A percentile compares a stretch with the other conserved stretches of the same genome.
Conservation (phyloP, 1,284 basidiomycete species). For the Omphalotus olearius region DNA sequence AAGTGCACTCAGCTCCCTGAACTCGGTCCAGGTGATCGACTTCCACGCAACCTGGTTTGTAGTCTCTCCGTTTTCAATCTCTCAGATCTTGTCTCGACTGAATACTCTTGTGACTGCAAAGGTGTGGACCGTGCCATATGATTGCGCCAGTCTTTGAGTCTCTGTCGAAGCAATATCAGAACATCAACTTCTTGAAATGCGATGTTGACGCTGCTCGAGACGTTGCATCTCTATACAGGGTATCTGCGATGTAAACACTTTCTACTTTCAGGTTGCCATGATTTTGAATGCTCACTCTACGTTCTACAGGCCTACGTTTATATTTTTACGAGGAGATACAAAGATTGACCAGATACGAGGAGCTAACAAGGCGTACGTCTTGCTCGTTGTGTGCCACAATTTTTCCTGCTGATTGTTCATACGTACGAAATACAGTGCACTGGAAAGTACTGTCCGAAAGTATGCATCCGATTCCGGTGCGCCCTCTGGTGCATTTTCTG, state of each 20-base stretch:
- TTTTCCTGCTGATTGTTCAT: no score
- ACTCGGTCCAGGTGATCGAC: constrained; percentile 64
- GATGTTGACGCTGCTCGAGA: constrained; percentile 71
- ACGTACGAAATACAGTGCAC: constrained; percentile 38
- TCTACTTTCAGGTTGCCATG: background rate
- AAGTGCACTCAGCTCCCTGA: background rate
- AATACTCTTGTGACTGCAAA: constrained; percentile 22
- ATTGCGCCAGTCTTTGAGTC: constrained; percentile 72
- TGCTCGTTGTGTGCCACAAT: background rate
- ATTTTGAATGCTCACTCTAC: background rate
- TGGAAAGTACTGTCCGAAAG: constrained; percentile 52
- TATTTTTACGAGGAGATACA: constrained; percentile 64
- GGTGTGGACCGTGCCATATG: constrained; percentile 79
- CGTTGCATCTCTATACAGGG: constrained; percentile 54
- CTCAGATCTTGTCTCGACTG: background rate
- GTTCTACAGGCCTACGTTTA: constrained; percentile 66
- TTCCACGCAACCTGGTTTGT: constrained; percentile 75
- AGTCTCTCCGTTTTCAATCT: background rate
- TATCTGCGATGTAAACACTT: constrained; percentile 59
- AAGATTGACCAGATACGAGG: constrained; percentile 69
- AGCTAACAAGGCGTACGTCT: constrained; percentile 56
- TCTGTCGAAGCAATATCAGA: constrained; percentile 58
- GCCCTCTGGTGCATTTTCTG: constrained; percentile 48
- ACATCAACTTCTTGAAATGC: constrained; percentile 76
- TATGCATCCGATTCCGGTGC: constrained; percentile 38